phyloP scores from a whole-genome alignment of 495 filamentous ascomycete species.

The Darksidea phi region DNA sequence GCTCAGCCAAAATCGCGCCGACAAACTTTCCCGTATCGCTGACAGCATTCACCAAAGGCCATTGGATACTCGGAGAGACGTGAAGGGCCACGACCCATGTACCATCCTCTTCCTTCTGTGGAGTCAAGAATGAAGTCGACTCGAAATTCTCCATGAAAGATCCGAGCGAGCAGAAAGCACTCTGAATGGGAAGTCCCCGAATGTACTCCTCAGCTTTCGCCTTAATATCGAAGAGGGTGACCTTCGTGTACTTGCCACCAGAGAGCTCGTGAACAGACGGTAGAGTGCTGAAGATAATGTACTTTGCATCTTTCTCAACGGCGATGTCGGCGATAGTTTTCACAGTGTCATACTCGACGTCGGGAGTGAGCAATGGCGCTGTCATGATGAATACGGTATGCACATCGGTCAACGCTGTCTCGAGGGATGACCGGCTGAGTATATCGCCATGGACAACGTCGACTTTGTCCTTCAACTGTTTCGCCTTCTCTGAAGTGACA shows the following conservation, averaged over 20 bases:
- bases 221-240: conserved; percentile 8
- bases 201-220: conserved; percentile 44
- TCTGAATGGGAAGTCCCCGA: conserved; percentile 45
- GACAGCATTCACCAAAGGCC: conserved; percentile 50
- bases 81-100: conserved; percentile 40
- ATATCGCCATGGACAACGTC: conserved; percentile 46
- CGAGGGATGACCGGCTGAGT: conserved; percentile 43
- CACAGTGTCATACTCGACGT: conserved; percentile 45
- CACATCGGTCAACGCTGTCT: conserved; percentile 45
- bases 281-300: conserved; percentile 54
- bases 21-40: conserved; percentile 55
- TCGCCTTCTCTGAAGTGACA: conserved; percentile 32
- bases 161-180: conserved; percentile 48
- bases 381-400: conserved; percentile 55
- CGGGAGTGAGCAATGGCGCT: conserved; percentile 39
- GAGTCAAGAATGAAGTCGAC: conserved; percentile 27
- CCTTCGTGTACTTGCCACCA: conserved; percentile 40
- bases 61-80: conserved; percentile 38
- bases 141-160: conserved; percentile 55
- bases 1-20: conserved; percentile 53
- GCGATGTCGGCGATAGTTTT: conserved; percentile 51
- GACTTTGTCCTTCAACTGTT: conserved; percentile 30
- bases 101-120: conserved; percentile 37
- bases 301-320: conserved; percentile 46
- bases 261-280: conserved; percentile 40